Percentiles rank a stretch among this genome's conserved stretches.
Evolutionary conservation across 2,329 filamentous ascomycete genomes (phyloP).

Genomic region (Penicillium sp.): DNA sequence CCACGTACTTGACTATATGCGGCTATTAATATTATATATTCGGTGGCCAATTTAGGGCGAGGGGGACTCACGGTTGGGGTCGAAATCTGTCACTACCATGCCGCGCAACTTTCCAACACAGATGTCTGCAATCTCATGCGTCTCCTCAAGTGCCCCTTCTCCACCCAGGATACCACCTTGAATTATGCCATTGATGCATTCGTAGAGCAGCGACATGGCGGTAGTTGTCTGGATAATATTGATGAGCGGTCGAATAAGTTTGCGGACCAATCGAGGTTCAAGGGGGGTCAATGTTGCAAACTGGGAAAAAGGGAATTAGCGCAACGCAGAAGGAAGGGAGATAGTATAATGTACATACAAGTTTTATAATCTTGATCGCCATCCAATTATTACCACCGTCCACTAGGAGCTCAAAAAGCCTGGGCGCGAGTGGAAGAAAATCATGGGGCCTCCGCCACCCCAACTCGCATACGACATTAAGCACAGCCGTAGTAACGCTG

Average conservation of each 20-base stretch:
- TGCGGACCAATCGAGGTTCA: slow-evolving; percentile 88
- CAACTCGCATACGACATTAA: slow-evolving; percentile 95
- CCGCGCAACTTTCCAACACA: slow-evolving; percentile 92
- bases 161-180: slow-evolving; percentile 91
- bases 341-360: slow-evolving; percentile 60
- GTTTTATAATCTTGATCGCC: slow-evolving; percentile 98
- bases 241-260: slow-evolving; percentile 86
- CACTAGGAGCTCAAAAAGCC: slow-evolving; percentile 89
- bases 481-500: slow-evolving; percentile 91
- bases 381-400: slow-evolving; percentile 98
- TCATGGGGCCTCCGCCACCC: slow-evolving; percentile 93
- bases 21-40: slow-evolving; percentile 4
- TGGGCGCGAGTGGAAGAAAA: slow-evolving; percentile 87
- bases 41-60: too few species aligned
- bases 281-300: slow-evolving; percentile 94
- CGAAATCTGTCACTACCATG: slow-evolving; percentile 92
- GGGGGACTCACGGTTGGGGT: slow-evolving; percentile 78
- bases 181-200: slow-evolving; percentile 98
- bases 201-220: slow-evolving; percentile 97
- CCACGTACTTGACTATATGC: slow-evolving; percentile 87
- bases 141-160: slow-evolving; percentile 76
- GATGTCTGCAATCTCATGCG: slow-evolving; percentile 87
- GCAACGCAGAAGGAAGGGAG: slow-evolving; percentile 28
- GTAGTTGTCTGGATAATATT: slow-evolving; percentile 92
- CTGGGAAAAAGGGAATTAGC: slow-evolving; percentile 68